A percentile compares a stretch with the other conserved stretches of the same genome.
These are phyloP conservation scores for Daldinia bambusicola DNA, from an alignment of 495 filamentous ascomycete species.

Conservation along the genomic window DNA sequence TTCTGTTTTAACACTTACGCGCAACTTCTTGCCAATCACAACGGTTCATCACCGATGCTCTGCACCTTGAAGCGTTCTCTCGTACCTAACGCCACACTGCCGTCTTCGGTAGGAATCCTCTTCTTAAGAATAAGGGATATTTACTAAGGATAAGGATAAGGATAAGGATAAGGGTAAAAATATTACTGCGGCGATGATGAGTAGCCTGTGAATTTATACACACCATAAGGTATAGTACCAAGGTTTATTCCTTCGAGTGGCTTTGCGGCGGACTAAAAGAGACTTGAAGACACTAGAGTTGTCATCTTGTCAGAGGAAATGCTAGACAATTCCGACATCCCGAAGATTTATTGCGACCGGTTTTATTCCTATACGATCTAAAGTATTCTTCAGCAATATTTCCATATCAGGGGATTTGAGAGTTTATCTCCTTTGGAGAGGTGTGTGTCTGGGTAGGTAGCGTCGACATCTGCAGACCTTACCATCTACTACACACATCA, in stretches of 20 bases:
- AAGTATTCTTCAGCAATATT: not conserved
- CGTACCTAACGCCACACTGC: slow-evolving; percentile 26
- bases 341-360: not conserved
- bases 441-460: slow-evolving; percentile 18
- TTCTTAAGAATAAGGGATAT: not conserved
- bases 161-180: not conserved
- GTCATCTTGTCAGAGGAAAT: slow-evolving; percentile 1
- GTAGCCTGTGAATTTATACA: not conserved
- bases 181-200: not conserved
- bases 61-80: not conserved
- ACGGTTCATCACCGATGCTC: not conserved
- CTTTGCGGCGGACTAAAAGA: slow-evolving; percentile 4
- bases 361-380: not conserved
- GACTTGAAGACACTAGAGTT: not conserved
- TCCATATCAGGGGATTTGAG: not conserved
- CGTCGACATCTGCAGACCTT: slow-evolving; percentile 19
- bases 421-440: slow-evolving; percentile 3
- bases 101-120: slow-evolving; percentile 8
- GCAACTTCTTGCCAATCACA: not conserved
- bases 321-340: not conserved
- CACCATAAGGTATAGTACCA: not conserved
- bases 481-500: slow-evolving; percentile 35
- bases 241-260: slow-evolving; percentile 9
- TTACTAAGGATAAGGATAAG: no score
- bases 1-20: not conserved